Evolutionary conservation across 257 asterid species (phyloP).

Genomic region (Solanum stenotomum): DNA sequence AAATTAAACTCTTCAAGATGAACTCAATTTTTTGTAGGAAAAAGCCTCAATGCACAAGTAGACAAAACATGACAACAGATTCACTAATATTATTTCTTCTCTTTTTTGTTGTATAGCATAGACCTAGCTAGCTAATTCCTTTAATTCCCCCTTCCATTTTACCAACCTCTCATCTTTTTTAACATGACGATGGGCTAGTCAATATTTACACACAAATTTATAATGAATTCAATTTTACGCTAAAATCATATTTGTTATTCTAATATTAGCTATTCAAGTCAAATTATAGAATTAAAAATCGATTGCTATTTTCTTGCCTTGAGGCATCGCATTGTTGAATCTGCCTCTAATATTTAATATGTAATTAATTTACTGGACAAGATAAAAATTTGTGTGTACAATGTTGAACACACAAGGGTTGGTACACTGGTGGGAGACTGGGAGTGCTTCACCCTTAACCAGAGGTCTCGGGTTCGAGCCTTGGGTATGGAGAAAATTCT

Average conservation of each 20-base stretch:
- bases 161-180: neutral
- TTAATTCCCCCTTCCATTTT: neutral
- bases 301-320: too few species aligned
- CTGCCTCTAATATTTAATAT: neutral
- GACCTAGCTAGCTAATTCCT: slow-evolving; percentile 6
- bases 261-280: neutral
- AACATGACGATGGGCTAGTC: neutral
- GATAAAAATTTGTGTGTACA: neutral
- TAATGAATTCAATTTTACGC: neutral
- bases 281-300: too few species aligned
- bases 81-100: slow-evolving; percentile 28
- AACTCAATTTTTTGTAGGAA: neutral
- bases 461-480: too few species aligned
- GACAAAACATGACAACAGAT: slow-evolving; percentile 42
- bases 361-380: neutral
- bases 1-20: slow-evolving; percentile 15
- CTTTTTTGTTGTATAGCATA: slow-evolving; percentile 24
- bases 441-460: too few species aligned
- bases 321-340: neutral
- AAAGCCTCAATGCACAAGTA: slow-evolving; percentile 39
- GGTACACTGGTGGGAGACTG: too few species aligned
- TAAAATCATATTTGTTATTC: too few species aligned
- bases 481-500: too few species aligned
- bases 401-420: neutral
- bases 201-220: neutral